Base-by-base conservation (phyloP, 768 basidiomycete genomes). In the Suillus tomentosus region DNA sequence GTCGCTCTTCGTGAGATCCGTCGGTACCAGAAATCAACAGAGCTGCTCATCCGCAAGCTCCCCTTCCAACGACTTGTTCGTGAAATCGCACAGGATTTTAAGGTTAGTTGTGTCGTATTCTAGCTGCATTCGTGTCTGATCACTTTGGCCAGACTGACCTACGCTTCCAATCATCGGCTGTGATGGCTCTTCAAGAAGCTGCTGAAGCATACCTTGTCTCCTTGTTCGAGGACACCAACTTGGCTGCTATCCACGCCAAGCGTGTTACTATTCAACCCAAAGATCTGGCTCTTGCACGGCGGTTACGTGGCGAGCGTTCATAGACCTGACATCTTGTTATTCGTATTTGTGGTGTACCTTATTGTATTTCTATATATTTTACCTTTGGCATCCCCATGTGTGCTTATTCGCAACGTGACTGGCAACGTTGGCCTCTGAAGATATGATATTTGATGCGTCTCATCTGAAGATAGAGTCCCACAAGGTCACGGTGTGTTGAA, bases 1-100 rank as follows among this genome's bases (percentile, higher is more conserved):
- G 94, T 94, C 69, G 92, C 93, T 68, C 89, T 94, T 69, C 91
- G 92, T 80, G 93, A 94, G 80, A 94, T 94, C 72, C 79, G 91
- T 77, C 85, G 91, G 54, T 93, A 94, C 84, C 92, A 94, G 80
- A 92, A 91, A 80, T 92, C 90, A 65, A 93, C 91, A 61, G 91
- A 94, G 80, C 82, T 93, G 65, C 82, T 94, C 60, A 93, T 94
- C 74, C 85, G 91, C 72, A 94, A 93, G 79, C 85, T 94, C 62
- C 92, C 92, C 61, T 94, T 95, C 89, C 91, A 94, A 82, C 87
- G 92, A 67, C 87, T 94, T 54, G 89, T 95, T 5, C 89, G 89
- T 79, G 94, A 95, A 78, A 94, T 95, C 68, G 91, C 93, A 31
- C 91, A 93, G 80, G 92, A 94, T 74, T 94, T 92, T 85, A 94